Evolutionary conservation across 495 filamentous ascomycete genomes (phyloP).

Genomic region (Annulohypoxylon stygium): DNA sequence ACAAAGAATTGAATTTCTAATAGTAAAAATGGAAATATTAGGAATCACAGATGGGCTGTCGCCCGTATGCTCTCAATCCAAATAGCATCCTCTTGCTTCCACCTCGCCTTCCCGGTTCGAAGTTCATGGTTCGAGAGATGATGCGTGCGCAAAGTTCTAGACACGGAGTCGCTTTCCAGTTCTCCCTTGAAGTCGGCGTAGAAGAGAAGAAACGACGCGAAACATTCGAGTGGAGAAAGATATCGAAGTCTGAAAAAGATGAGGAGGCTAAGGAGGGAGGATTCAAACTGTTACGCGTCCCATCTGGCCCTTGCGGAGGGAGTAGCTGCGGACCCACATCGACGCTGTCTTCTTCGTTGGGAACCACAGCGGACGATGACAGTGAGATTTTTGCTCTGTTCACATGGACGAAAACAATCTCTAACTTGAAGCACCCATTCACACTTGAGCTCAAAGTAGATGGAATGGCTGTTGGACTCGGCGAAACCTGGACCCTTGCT

Average conservation of each 20-base stretch:
- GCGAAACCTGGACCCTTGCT: not conserved
- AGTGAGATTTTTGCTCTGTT: not conserved
- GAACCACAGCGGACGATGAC: not conserved
- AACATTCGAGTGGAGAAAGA: slow-evolving; percentile 3
- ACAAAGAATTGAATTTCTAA: too few relatives aligned
- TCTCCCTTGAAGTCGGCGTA: not conserved
- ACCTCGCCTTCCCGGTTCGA: not conserved
- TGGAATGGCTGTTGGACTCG: not conserved
- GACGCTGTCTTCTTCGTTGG: not conserved
- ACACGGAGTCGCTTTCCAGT: not conserved
- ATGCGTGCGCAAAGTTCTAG: not conserved
- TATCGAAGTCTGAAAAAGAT: not conserved
- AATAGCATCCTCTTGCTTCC: not conserved
- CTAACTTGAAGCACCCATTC: not conserved
- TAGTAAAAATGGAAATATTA: not conserved
- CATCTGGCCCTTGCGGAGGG: not conserved
- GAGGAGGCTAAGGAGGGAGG: not conserved
- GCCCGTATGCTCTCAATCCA: not conserved
- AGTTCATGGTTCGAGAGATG: slow-evolving; percentile 6
- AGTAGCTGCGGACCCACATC: not conserved
- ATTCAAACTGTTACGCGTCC: not conserved
- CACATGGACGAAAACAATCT: not conserved
- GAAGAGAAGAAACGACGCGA: not conserved
- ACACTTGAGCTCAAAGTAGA: not conserved
- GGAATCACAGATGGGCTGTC: not conserved